Evolutionary conservation across 768 basidiomycete species (phyloP).

Genomic region (Ramaria sp.): DNA sequence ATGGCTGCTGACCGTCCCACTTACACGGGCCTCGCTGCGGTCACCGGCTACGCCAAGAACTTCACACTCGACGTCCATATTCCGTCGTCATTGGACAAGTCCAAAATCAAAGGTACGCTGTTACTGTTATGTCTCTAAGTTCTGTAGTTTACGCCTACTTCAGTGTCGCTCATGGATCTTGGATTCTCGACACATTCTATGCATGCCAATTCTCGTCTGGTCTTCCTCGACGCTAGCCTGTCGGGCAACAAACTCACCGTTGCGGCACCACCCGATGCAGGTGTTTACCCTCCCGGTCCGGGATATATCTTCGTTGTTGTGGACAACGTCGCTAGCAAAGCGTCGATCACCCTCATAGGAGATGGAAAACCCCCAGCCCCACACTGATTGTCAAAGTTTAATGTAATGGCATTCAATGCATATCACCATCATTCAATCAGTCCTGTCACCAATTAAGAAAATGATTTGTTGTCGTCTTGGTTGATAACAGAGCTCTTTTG

Average conservation of each 20-base stretch:
- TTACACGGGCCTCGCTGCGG: slow-evolving; percentile 22
- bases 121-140: neutral
- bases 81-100: neutral
- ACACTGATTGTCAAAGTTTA: neutral
- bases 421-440: too few species aligned
- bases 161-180: slow-evolving; percentile 18
- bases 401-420: too few species aligned
- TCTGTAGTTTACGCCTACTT: slow-evolving; percentile 20
- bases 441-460: too few species aligned
- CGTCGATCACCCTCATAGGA: neutral
- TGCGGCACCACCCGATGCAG: slow-evolving; percentile 27
- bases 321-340: slow-evolving; percentile 19
- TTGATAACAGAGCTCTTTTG: too few species aligned
- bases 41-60: slow-evolving; percentile 24
- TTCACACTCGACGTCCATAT: slow-evolving; percentile 24
- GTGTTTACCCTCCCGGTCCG: slow-evolving; percentile 30
- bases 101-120: slow-evolving; percentile 1
- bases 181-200: slow-evolving; percentile 34
- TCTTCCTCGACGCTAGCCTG: slow-evolving; percentile 23
- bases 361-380: neutral
- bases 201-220: slow-evolving; percentile 19
- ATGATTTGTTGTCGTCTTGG: too few species aligned
- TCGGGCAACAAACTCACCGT: slow-evolving; percentile 19
- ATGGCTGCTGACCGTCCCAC: slow-evolving; percentile 25
- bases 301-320: slow-evolving; percentile 28